These are phyloP conservation scores for Juglanconis juglandina DNA, from an alignment of 2,329 filamentous ascomycete genomes.

Conservation along the genomic window DNA sequence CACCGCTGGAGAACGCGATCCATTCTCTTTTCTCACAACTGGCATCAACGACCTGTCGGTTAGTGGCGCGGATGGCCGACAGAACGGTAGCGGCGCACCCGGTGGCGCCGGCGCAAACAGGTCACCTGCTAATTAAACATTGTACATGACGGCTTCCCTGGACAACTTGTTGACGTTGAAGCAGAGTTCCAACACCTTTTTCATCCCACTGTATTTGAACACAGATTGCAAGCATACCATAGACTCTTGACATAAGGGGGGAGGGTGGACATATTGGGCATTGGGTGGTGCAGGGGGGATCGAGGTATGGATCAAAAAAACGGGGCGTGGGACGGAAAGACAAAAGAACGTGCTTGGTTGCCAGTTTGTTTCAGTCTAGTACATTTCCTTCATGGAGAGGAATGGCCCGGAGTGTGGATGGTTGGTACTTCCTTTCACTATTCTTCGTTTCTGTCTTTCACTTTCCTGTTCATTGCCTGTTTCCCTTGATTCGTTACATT, in stretches of 20 bases:
- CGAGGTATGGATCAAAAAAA: neutral
- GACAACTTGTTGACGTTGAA: neutral
- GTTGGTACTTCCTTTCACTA: neutral
- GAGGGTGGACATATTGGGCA: neutral
- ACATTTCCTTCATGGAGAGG: neutral
- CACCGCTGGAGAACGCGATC: conserved; percentile 63
- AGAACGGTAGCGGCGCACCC: conserved; percentile 58
- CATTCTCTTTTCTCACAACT: conserved; percentile 74
- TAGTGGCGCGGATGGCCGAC: conserved; percentile 60
- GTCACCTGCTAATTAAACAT: conserved; percentile 45
- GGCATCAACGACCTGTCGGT: conserved; percentile 72
- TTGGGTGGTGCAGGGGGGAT: neutral
- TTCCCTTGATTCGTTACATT: neutral
- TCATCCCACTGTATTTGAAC: neutral
- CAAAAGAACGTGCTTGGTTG: neutral
- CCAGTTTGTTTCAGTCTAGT: neutral
- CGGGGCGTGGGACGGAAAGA: neutral
- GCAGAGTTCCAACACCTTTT: neutral
- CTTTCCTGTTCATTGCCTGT: neutral
- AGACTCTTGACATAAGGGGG: neutral
- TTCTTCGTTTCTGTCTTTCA: neutral
- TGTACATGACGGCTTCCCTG: conserved; percentile 10
- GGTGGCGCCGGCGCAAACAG: conserved; percentile 38
- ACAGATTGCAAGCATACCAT: neutral
- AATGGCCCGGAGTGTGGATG: neutral